Evolutionary conservation across 148 eudicot species (phyloP).

Genomic region (Chenopodium berlandieri): DNA sequence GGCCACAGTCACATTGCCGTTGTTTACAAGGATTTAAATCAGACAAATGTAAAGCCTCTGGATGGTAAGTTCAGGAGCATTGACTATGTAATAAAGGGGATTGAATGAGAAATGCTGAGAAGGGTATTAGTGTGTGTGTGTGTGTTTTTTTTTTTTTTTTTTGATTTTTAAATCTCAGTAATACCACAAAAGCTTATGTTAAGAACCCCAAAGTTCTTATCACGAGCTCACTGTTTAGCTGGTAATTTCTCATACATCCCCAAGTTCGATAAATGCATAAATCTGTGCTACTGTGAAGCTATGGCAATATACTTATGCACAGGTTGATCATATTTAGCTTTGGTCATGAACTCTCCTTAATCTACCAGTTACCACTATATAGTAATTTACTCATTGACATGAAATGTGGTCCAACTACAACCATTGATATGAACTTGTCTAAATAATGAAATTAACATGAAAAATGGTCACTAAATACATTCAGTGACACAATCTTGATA

Average conservation of each 20-base stretch:
- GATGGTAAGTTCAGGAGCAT: slow-evolving; percentile 26
- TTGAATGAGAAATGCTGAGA: neutral
- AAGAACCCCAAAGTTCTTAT: neutral
- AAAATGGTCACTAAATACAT: too few species aligned
- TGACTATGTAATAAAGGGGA: neutral
- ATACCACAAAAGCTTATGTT: neutral
- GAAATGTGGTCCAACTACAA: too few species aligned
- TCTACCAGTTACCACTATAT: too few species aligned
- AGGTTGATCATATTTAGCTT: too few species aligned
- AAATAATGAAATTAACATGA: too few species aligned
- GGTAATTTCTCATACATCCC: neutral
- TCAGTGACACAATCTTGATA: too few species aligned
- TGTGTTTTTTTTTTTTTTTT: too few species aligned
- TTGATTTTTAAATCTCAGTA: too few species aligned
- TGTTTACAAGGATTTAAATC: slow-evolving; percentile 73
- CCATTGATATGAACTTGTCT: too few species aligned
- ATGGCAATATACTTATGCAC: neutral
- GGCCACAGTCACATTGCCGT: slow-evolving; percentile 99
- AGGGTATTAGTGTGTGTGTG: too few species aligned
- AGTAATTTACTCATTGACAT: too few species aligned
- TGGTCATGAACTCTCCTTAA: too few species aligned
- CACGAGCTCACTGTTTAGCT: neutral
- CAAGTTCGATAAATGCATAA: neutral
- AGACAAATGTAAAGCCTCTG: slow-evolving; percentile 41
- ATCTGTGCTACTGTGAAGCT: neutral